Percentiles rank a stretch among this genome's conserved stretches.
These are phyloP conservation scores for Hypoxylon trugodes DNA, from an alignment of 495 filamentous ascomycete genomes.

Conservation along the genomic window DNA sequence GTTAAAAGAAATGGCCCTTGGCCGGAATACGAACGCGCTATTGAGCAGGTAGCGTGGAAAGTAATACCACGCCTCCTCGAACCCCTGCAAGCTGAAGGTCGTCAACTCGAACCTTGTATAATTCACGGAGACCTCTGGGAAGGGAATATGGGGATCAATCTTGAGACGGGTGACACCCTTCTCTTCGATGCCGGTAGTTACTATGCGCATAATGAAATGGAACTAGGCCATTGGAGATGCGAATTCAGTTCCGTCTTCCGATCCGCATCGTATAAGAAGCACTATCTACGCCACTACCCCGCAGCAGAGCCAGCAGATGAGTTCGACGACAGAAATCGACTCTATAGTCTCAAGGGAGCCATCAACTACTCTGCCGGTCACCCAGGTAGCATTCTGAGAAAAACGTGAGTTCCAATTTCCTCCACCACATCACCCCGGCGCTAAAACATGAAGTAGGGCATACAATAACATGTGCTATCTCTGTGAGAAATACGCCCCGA, in stretches of 20 bases:
- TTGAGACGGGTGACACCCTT: not conserved
- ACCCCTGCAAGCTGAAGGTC: not conserved
- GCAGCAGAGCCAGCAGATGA: not conserved
- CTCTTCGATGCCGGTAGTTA: constrained; percentile 1
- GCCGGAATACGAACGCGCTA: not conserved
- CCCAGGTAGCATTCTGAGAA: not conserved
- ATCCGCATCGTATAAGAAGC: not conserved
- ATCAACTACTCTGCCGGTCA: constrained; percentile 4
- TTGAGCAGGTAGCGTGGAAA: constrained; percentile 2
- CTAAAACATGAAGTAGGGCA: not conserved
- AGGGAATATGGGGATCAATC: constrained; percentile 1
- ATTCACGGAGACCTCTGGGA: constrained; percentile 3
- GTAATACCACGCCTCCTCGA: not conserved
- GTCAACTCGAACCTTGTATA: not conserved
- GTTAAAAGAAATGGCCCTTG: not conserved
- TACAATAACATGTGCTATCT: constrained; percentile 2
- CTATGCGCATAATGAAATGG: constrained; percentile 4
- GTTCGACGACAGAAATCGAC: constrained; percentile 1
- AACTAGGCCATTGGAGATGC: constrained; percentile 2
- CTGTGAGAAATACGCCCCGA: not conserved
- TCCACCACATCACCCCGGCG: no score
- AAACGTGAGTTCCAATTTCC: not conserved
- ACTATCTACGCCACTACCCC: not conserved
- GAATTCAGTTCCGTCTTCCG: constrained; percentile 5
- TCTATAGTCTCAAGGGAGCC: constrained; percentile 1